These are phyloP conservation scores for Psophocarpus tetragonolobus DNA, from an alignment of 306 rosid genomes.

Conservation along the genomic window DNA sequence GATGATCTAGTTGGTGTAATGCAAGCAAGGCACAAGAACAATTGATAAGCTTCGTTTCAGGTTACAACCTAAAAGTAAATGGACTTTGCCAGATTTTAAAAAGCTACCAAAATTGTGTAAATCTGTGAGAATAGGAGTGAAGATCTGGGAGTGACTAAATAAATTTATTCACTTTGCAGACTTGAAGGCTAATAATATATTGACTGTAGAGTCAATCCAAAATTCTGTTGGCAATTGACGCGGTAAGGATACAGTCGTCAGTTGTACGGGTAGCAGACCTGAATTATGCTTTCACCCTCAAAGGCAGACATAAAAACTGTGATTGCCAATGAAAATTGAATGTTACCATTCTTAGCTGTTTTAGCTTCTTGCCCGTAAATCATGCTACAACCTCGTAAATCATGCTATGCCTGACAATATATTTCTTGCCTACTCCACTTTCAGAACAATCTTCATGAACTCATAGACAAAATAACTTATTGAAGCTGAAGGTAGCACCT, in stretches of 20 bases:
- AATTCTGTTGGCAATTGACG: background rate
- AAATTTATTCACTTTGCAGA: conserved; percentile 15
- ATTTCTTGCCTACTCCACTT: conserved; percentile 70
- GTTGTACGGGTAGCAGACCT: conserved; percentile 9
- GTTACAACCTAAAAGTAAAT: conserved; percentile 11
- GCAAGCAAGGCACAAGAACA: conserved; percentile 13
- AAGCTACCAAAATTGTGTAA: conserved; percentile 27
- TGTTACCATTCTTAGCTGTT: conserved; percentile 23
- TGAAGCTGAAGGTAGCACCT: conserved; percentile 99
- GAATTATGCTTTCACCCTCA: conserved; percentile 31
- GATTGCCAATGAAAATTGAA: conserved; percentile 36
- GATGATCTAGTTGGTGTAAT: conserved; percentile 8
- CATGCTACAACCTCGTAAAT: conserved; percentile 27
- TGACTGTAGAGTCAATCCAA: conserved; percentile 35
- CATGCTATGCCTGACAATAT: conserved; percentile 28
- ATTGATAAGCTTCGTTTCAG: conserved; percentile 8
- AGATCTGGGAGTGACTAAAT: conserved; percentile 26
- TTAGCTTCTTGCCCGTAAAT: conserved; percentile 6
- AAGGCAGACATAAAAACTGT: conserved; percentile 29
- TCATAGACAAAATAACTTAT: conserved; percentile 93
- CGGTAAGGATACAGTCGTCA: background rate
- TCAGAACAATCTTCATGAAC: conserved; percentile 91
- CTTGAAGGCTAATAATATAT: conserved; percentile 15
- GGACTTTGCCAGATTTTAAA: background rate
- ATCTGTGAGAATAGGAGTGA: conserved; percentile 16